Base-by-base conservation (phyloP, 75 land plant genomes). In the Selaginella tamariscina region DNA sequence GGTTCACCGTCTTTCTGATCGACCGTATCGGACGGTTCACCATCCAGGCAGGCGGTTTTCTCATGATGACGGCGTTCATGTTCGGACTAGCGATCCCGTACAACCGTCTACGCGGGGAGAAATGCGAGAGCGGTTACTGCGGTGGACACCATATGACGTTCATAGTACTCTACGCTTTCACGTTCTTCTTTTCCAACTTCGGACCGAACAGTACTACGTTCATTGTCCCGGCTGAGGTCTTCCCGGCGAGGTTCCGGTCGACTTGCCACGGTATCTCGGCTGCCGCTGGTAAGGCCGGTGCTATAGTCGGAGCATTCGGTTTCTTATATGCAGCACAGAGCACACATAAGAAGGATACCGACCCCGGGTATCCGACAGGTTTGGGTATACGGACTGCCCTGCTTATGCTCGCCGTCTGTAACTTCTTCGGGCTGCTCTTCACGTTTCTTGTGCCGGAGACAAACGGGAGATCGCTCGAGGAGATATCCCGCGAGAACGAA, bases 191-290 rank as follows among this genome's bases (percentile, higher is more conserved):
- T 30, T 49, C 83, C 22, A 81, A 78, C 66, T 81, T 81, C 56
- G 82, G 82, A 20, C 82, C 82, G 1, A 78, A 78, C 30, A 30
- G 30, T 57, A 78, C 80, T 11, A 78, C 79, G 11, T 78, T 78
- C 56, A 66, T 77, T 13, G 74, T 78, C 27, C 80, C 80, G 0
- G 80, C 80, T 1, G 80, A 78, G 69, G 30, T 78, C 31, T 78
- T 78, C 33, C 85, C 88, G 1, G 85, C 88, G 5, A 66, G 91
- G 65, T 68, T 87, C 30, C 54, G 91, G 56, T 86, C 91, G 0
- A 88, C 91, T 0, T 88, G 89, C 72, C 91, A 88, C 56, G 91
- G 91, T 0, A 88, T 88, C 20, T 88, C 91, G 0, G 91, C 89
- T 0, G 89, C 91, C 9, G 72, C 82, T 0, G 91, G 91, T 28